These are phyloP conservation scores for Trametes elegans DNA, from an alignment of 768 basidiomycete species.

Conservation along the genomic window DNA sequence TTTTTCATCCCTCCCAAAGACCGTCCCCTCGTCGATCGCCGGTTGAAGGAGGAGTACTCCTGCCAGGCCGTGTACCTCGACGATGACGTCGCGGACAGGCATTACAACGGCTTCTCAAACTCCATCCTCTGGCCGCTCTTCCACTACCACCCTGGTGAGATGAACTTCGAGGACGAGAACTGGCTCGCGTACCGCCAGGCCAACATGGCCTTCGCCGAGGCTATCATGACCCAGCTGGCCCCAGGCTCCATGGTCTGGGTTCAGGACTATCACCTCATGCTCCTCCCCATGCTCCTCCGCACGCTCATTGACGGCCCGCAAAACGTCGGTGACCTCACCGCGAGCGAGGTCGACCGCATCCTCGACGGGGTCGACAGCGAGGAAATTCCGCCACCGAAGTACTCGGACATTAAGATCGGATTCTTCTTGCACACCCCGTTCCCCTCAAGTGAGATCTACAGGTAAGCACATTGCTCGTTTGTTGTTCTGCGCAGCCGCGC, in stretches of 20 bases:
- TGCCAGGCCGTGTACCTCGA: constrained; percentile 98
- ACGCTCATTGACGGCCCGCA: constrained; percentile 76
- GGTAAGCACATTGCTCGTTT: constrained; percentile 47
- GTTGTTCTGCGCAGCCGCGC: not conserved
- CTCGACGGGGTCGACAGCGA: constrained; percentile 67
- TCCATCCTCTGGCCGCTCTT: constrained; percentile 99
- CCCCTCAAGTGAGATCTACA: constrained; percentile 96
- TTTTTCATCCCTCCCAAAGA: constrained; percentile 94
- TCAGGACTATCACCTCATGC: constrained; percentile 97
- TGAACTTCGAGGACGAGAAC: constrained; percentile 99
- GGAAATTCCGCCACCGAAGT: constrained; percentile 36
- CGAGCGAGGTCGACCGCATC: constrained; percentile 62
- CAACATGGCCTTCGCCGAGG: constrained; percentile 92
- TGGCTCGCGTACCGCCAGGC: constrained; percentile 98
- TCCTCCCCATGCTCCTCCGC: constrained; percentile 93
- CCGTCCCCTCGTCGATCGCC: constrained; percentile 85
- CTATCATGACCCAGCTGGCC: constrained; percentile 71
- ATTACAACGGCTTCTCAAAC: constrained; percentile 99
- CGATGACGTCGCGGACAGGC: constrained; percentile 96
- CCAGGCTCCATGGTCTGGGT: constrained; percentile 98
- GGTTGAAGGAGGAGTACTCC: constrained; percentile 91
- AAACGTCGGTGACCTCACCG: constrained; percentile 53
- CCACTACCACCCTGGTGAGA: constrained; percentile 99
- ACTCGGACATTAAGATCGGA: constrained; percentile 86
- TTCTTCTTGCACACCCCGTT: constrained; percentile 99